Conservation (phyloP, 306 rosid genomes). For the Vigna reflexopilosa region DNA sequence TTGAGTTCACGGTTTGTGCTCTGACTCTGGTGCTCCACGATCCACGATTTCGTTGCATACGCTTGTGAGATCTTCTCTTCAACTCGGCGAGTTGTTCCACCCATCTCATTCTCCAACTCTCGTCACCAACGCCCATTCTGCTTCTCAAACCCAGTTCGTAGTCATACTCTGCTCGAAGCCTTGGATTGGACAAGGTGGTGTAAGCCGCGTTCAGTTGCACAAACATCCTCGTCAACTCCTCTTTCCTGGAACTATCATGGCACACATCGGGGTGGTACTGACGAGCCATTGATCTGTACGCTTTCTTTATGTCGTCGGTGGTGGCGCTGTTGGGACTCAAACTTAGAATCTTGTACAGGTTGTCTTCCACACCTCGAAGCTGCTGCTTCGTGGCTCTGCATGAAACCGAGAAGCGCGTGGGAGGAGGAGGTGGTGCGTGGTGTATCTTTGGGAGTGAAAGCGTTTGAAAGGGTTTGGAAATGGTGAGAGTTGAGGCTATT, state of each 20-base stretch:
- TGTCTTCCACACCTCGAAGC: neutral
- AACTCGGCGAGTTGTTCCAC: no score
- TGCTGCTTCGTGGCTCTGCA: slow-evolving; percentile 40
- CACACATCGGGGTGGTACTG: slow-evolving; percentile 71
- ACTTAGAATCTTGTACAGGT: slow-evolving; percentile 58
- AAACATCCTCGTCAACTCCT: slow-evolving; percentile 60
- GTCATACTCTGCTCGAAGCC: slow-evolving; percentile 60
- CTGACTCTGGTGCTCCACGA: no score
- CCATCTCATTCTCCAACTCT: no score
- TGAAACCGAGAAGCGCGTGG: neutral
- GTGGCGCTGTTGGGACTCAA: slow-evolving; percentile 54
- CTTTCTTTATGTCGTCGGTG: slow-evolving; percentile 63
- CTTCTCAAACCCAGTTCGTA: slow-evolving; percentile 43
- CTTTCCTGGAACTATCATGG: slow-evolving; percentile 51
- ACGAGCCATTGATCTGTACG: slow-evolving; percentile 67
- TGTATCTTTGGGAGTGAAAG: slow-evolving; percentile 14
- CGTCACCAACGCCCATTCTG: neutral
- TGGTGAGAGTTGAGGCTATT: slow-evolving; percentile 34
- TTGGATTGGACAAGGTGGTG: slow-evolving; percentile 57
- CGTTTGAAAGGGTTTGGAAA: slow-evolving; percentile 20
- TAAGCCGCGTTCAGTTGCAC: slow-evolving; percentile 66
- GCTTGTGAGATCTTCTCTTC: no score
- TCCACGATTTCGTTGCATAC: no score
- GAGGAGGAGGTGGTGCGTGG: neutral
- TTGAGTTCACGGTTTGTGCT: no score